Evolutionary conservation across 345 rosid genomes (phyloP).

Genomic region (Microcos paniculata): DNA sequence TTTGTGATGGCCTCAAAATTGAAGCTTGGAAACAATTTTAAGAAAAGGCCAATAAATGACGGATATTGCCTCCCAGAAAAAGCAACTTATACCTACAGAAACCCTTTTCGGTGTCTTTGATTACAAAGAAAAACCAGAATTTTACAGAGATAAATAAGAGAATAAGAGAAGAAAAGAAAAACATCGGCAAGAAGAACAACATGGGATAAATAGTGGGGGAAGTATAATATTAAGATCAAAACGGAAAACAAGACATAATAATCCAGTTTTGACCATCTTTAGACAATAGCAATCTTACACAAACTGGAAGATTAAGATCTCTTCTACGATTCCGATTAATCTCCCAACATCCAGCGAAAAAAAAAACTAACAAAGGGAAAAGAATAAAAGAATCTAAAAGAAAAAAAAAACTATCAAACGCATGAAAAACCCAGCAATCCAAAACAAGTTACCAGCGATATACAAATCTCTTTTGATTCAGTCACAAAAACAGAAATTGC

Average conservation of each 20-base stretch:
- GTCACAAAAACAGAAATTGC: slow-evolving; percentile 9
- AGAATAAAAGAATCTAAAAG: neutral
- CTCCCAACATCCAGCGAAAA: neutral
- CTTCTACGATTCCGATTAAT: neutral
- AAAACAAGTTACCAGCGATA: slow-evolving; percentile 28
- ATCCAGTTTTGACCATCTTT: neutral
- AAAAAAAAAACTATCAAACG: neutral
- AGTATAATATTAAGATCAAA: neutral
- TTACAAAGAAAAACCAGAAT: neutral
- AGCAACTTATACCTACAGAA: neutral
- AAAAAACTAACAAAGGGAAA: neutral
- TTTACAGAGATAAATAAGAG: neutral
- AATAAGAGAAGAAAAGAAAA: neutral
- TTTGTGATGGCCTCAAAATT: neutral
- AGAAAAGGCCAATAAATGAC: neutral
- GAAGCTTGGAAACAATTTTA: neutral
- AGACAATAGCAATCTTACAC: neutral
- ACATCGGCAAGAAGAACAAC: neutral
- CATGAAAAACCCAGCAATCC: slow-evolving; percentile 14
- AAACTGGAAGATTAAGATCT: neutral
- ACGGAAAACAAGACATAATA: neutral
- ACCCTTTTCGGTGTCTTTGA: neutral
- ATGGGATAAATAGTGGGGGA: neutral
- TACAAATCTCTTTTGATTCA: slow-evolving; percentile 11
- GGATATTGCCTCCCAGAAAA: neutral